Base-by-base conservation (phyloP, 129 eudicot genomes). In the Chrysanthemum makinoi region DNA sequence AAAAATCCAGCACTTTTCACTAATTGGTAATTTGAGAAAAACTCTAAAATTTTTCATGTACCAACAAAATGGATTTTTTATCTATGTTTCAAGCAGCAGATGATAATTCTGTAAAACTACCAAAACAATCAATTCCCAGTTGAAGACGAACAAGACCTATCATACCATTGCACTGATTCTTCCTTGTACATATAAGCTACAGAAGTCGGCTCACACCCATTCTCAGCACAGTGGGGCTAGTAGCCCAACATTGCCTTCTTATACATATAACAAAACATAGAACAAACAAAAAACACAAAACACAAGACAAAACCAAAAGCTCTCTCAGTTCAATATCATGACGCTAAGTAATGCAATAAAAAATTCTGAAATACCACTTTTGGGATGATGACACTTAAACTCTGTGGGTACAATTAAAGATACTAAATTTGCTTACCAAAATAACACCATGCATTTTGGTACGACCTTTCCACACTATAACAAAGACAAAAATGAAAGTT, bases 131-230 rank as follows among this genome's bases (percentile, higher is more conserved):
- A 86, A 87, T 81, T 84, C 88, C 95, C 90, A 86, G 91, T 73
- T 80, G 87, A 90, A 86, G 89, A 86, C 86, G 86, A 83, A 88
- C 99, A 89, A 80, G 83, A 94, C 91, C 90, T 83, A 77, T 81
- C 88, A 84, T 81, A 87, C 89, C 84, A 72, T 86, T 83, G 93
- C 90, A 89, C 65, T 81, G 92, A 70, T 88, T 83, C 90, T 82
- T 88, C 87, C 89, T 90, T 87, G 97, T 82, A 85, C 91, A 93
- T 79, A 80, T 78, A 91, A 86, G 98, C 97, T 91, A 86, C 87
- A 94, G 95, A 89, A 84, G 96, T 90, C 89, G 88, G 94, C 97
- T 95, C 99, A 95, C 97, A 84, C 99, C 96, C 97, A 90, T 84
- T 89, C 97, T 86, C 96, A 91, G 96, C 95, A 93, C 86, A 89